Evolutionary conservation across 2,329 filamentous ascomycete species (phyloP), one percentile per base, ranked within the genome.

Genomic region (Colletotrichum liriopes): DNA sequence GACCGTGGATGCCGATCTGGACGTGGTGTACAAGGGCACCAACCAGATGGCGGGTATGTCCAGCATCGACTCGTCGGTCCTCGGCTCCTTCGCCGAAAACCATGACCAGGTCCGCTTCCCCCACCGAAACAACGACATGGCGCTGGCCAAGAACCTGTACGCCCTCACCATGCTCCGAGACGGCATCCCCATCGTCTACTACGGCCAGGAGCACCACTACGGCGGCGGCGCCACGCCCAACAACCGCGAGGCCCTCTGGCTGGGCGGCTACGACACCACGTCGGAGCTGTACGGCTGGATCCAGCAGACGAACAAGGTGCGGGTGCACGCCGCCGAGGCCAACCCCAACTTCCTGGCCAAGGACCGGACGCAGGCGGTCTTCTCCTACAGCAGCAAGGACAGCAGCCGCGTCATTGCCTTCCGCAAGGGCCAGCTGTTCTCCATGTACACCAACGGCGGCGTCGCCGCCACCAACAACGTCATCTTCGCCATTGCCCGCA

Each of bases 121-220:
- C 43, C 82, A 80, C 35, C 89, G 88, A 77, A 79, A 87, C 32
- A 86, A 81, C 72, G 90, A 92, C 76, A 79, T 86, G 11, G 81
- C 88, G 1, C 83, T 91, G 2, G 86, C 89, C 58, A 88, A 89
- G 79, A 93, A 93, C 75, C 84, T 88, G 8, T 83, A 92, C 60
- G 85, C 89, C 0, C 91, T 89, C 76, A 88, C 87, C 35, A 86
- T 93, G 51, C 85, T 93, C 26, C 82, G 83, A 0, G 84, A 91
- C 71, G 91, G 91, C 26, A 88, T 92, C 52, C 90, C 90, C 0
- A 89, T 92, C 66, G 84, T 92, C 43, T 93, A 92, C 80, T 87
- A 91, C 75, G 91, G 91, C 49, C 89, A 91, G 74, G 91, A 93
- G 79, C 91, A 93, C 76, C 88, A 87, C 74, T 90, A 86, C 77